Evolutionary conservation across 345 rosid species (phyloP).

Genomic region (Linum usitatissimum): DNA sequence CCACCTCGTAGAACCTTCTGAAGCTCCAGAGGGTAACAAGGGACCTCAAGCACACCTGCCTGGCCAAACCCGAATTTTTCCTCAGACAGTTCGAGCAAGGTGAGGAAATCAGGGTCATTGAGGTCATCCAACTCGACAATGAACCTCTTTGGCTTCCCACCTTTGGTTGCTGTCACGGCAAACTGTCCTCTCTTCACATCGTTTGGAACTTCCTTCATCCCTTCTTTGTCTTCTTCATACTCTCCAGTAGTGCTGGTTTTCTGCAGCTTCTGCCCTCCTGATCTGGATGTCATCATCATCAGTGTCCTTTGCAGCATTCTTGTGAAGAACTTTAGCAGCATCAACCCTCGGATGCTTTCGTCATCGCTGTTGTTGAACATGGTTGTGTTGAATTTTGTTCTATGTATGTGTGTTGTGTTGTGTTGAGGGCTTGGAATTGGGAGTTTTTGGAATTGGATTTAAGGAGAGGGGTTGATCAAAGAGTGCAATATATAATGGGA

Average conservation of each 20-base stretch:
- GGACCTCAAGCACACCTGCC: slow-evolving; percentile 32
- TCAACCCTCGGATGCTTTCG: slow-evolving; percentile 15
- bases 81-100: slow-evolving; percentile 32
- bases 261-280: neutral
- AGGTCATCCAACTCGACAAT: slow-evolving; percentile 34
- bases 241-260: neutral
- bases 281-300: slow-evolving; percentile 9
- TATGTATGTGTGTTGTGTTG: too few species aligned
- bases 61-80: slow-evolving; percentile 46
- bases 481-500: neutral
- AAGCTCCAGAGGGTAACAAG: slow-evolving; percentile 50
- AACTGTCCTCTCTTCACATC: slow-evolving; percentile 43
- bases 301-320: slow-evolving; percentile 16
- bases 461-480: neutral
- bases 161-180: slow-evolving; percentile 36
- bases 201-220: slow-evolving; percentile 15
- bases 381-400: neutral
- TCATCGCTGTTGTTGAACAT: neutral
- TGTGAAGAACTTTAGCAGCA: slow-evolving; percentile 20
- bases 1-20: slow-evolving; percentile 24
- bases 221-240: slow-evolving; percentile 13
- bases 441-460: too few species aligned
- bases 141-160: slow-evolving; percentile 40
- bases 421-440: too few species aligned
- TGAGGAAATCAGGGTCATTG: slow-evolving; percentile 35